Base-by-base conservation (phyloP, 169 alveolate genomes). In the Theileria sp. region DNA sequence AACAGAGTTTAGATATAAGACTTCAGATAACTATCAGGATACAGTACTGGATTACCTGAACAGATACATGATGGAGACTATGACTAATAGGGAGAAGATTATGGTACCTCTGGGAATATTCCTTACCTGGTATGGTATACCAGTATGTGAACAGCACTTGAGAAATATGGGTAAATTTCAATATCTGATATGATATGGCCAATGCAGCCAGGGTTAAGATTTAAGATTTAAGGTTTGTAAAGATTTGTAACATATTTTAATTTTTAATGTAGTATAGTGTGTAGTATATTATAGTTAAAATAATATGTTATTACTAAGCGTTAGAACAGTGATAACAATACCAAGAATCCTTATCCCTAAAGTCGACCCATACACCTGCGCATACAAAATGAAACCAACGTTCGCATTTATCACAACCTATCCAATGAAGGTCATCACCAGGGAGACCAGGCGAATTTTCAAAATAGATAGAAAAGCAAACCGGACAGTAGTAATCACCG, bases 381-480 rank as follows among this genome's bases (percentile, higher is more conserved):
- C 94, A 90, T 25, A 90, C 90, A 81, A 87, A 87, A 77, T 90
- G 94, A 77, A 75, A 90, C 94, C 94, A 90, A 60, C 88, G 83
- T 72, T 90, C 93, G 75, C 94, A 90, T 75, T 86, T 86, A 81
- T 90, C 94, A 81, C 94, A 90, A 30, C 94, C 94, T 30, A 90
- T 90, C 94, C 94, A 90, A 56, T 90, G 92, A 62, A 90, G 81
- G 9, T 89, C 94, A 70, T 90, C 94, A n/a, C 93, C 94, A 23
- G 94, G 94, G 65, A 89, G 70, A 13, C 94, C 94, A 25, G 92
- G 93, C 77, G 92, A 81, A 49, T 81, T 80, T 79, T 90, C 94
- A 73, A 85, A 89, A 73, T 90, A 90, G 32, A 86, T 73, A 49
- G 85, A 87, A 70, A 87, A 87, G 66, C 94, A 90, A 19, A 90